Percentiles rank a stretch among this genome's conserved stretches.
Evolutionary conservation across 1,139 yeast species (phyloP).

Genomic region (Blastobotrys capitulatus): DNA sequence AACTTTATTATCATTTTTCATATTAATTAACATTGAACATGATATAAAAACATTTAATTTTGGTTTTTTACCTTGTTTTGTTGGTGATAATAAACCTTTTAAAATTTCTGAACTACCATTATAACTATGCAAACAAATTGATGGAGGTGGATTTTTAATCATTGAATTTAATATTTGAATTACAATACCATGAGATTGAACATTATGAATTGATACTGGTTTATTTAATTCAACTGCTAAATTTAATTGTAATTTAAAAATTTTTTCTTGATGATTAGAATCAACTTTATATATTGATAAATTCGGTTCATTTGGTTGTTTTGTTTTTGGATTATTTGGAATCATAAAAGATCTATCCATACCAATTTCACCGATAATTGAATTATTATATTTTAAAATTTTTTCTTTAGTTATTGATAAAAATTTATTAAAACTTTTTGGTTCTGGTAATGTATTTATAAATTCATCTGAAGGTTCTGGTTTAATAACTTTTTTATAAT

Average conservation of each 20-base stretch:
- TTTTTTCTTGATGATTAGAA: conserved; percentile 56
- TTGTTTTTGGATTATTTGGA: conserved; percentile 36
- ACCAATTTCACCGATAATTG: conserved; percentile 80
- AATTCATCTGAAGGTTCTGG: conserved; percentile 41
- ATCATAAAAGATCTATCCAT: conserved; percentile 70
- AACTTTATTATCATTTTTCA: conserved; percentile 21
- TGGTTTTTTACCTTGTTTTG: conserved; percentile 42
- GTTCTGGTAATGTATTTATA: conserved; percentile 53
- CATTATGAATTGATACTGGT: conserved; percentile 79
- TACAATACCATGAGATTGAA: conserved; percentile 63
- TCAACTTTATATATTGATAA: conserved; percentile 47
- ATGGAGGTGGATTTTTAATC: conserved; percentile 21
- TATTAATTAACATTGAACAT: conserved; percentile 53
- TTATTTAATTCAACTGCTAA: conserved; percentile 46
- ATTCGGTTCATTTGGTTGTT: conserved; percentile 16
- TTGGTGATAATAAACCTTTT: conserved; percentile 34
- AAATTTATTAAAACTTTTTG: conserved; percentile 43
- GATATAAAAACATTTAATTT: conserved; percentile 39
- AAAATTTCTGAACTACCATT: conserved; percentile 69
- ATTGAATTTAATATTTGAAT: conserved; percentile 40
- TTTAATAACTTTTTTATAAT: conserved; percentile 49
- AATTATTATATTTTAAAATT: conserved; percentile 26
- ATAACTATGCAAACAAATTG: conserved; percentile 72
- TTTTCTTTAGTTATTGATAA: conserved; percentile 33
- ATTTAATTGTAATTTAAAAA: conserved; percentile 48